phyloP scores from a whole-genome alignment of 768 basidiomycete species.

The Suillus sp. region DNA sequence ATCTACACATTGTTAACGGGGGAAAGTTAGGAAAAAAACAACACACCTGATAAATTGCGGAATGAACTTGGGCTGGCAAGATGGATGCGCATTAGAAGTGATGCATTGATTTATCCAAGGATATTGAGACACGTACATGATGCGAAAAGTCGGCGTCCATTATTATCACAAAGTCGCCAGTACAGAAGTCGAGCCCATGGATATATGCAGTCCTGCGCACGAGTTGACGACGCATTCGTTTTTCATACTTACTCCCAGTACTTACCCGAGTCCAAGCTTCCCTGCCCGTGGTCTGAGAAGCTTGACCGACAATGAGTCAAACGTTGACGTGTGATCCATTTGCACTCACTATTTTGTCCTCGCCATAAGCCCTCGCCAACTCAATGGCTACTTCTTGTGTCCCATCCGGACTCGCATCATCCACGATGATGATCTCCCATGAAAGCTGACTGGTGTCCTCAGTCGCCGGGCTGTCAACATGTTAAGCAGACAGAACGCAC shows the following conservation, averaged over 20 bases:
- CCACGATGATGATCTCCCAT: constrained; percentile 91
- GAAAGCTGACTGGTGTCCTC: constrained; percentile 55
- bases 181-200: constrained; percentile 86
- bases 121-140: constrained; percentile 59
- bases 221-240: not conserved
- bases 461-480: constrained; percentile 14
- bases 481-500: constrained; percentile 45
- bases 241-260: not conserved
- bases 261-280: constrained; percentile 88
- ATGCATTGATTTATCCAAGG: not conserved
- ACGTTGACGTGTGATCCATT: not conserved
- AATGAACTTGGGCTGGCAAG: constrained; percentile 86
- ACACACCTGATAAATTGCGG: constrained; percentile 84
- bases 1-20: constrained; percentile 39
- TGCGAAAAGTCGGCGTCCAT: constrained; percentile 98
- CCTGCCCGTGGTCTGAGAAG: constrained; percentile 85
- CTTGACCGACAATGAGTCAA: constrained; percentile 39
- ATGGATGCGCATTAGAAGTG: not conserved
- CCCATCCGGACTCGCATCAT: constrained; percentile 91
- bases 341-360: constrained; percentile 73
- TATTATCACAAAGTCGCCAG: constrained; percentile 92
- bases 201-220: constrained; percentile 82
- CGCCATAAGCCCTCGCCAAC: constrained; percentile 77
- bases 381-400: constrained; percentile 87
- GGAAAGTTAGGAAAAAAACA: not conserved